Base-by-base conservation (phyloP, 768 basidiomycete genomes). In the Psilocybe sp. region DNA sequence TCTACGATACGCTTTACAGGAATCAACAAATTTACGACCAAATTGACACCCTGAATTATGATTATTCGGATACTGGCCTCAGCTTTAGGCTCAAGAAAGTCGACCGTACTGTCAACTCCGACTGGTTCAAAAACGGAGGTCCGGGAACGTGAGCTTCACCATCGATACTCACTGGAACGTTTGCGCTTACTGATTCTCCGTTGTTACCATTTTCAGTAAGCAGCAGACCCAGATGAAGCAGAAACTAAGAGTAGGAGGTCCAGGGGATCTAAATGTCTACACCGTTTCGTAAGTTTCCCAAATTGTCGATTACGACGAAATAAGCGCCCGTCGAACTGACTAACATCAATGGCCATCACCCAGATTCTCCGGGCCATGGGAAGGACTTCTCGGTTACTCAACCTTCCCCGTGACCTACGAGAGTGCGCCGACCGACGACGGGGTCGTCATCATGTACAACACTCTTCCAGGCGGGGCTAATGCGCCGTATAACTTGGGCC, bases 31-130 rank as follows among this genome's bases (percentile, higher is more conserved):
- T 79, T 40, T 31, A 44, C 8, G 51, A 57, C 11, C 74, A 75
- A 55, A 68, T 78, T 20, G 49, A 54, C 12, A 69, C 67, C n/a
- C 51, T 78, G 49, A 78, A 78, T 55, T 23, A 50, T 1, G 72
- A 67, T 51, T 78, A 71, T 52, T 38, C 55, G 11, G 33, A 38
- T 19, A 53, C 66, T 12, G 72, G 73, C 6, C 50, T 77, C 44
- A 59, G 56, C 19, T 78, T 72, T 55, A 51, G 34, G 1, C 68
- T 76, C 15, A 65, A 50, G 3, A 55, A 55, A 23, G 64, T 67
- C 16, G 64, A 59, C n/a, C 64, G 69, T 42, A 71, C 67, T 5
- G 49, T 66, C 15, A 72, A 72, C 51, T 35, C 60, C 16, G 59
- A 69, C 16, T 77, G 75, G 75, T 78, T 75, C 31, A 34, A 48